These are phyloP conservation scores for Sugiyamaella castrensis DNA, from an alignment of 1,139 yeast genomes.

Conservation along the genomic window DNA sequence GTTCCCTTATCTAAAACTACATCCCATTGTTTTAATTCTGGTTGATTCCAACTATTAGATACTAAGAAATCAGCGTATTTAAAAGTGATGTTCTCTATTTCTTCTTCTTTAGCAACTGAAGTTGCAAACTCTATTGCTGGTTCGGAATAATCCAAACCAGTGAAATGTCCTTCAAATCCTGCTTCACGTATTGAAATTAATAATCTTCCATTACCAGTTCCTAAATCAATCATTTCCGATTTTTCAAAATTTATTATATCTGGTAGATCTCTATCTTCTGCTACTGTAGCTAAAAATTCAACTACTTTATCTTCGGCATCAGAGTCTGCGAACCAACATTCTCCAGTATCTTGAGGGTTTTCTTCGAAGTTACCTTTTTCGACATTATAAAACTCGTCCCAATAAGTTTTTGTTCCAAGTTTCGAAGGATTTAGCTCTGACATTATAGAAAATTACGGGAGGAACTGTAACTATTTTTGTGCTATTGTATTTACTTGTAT, in stretches of 20 bases:
- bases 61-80: conserved; percentile 46
- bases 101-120: conserved; percentile 49
- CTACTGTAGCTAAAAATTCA: conserved; percentile 52
- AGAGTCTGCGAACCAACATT: conserved; percentile 92
- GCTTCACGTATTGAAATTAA: conserved; percentile 67
- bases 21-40: conserved; percentile 50
- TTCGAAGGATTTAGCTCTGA: conserved; percentile 25
- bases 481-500: no score
- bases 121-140: conserved; percentile 72
- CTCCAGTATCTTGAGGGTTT: conserved; percentile 84
- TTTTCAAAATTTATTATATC: conserved; percentile 24
- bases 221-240: conserved; percentile 66
- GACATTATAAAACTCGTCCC: conserved; percentile 80
- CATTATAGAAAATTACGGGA: not conserved
- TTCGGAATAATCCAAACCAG: conserved; percentile 85
- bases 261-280: conserved; percentile 31
- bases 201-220: conserved; percentile 95
- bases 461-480: no score
- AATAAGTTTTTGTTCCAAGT: conserved; percentile 38
- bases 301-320: conserved; percentile 85
- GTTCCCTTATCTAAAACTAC: conserved; percentile 91
- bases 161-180: conserved; percentile 48
- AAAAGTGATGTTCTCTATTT: conserved; percentile 42
- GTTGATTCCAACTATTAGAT: conserved; percentile 38
- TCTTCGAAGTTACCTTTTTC: conserved; percentile 69